Base-by-base conservation (phyloP, 2,329 filamentous ascomycete species). In the Ceratocystiopsis minuta region DNA sequence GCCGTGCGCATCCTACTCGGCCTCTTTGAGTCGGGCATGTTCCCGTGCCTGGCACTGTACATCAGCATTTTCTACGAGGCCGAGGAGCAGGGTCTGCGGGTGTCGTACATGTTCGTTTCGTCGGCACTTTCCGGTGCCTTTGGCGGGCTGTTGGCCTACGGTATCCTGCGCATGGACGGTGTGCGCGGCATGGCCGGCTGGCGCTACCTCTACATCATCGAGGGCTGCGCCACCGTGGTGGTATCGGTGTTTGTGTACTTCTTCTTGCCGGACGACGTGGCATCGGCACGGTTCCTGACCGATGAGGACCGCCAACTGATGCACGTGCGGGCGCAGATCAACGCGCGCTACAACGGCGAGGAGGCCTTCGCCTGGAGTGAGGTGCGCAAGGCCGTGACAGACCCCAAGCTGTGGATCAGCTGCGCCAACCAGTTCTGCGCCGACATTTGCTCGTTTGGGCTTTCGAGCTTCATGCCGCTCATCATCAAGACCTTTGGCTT, bases 1-100 rank as follows among this genome's bases (percentile, higher is more conserved):
- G 70, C 63, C 14, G 72, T 67, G 42, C 68, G 74, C 11, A 52
- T 78, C 0, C 55, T 77, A 0, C 63, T 78, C 0, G 73, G 74
- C 1, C 54, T 69, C 3, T 65, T 74, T 13, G 74, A 78, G 54
- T 71, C 68, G 5, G 73, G 72, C 0, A 58, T 77, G 0, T 76
- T 78, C 47, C 72, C 74, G 0, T 71, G 72, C 1, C 60, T 75
- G 45, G 66, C 67, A 1, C 54, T 70, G 12, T 76, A 76, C 41
- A 16, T 49, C 3, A 39, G 36, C 39, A 49, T 45, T 43, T 39
- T 47, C 33, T 49, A 43, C 36, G 37, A 34, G 11, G 37, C 35
- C 7, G 34, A 35, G 6, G 47, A 49, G 38, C 40, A 44, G 13
- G 34, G 42, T 1, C 43, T 43, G 28, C 43, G 47, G 1, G 36